Evolutionary conservation across 768 basidiomycete genomes (phyloP), one percentile per base, ranked within the genome.

Genomic region (Pholiota conissans): DNA sequence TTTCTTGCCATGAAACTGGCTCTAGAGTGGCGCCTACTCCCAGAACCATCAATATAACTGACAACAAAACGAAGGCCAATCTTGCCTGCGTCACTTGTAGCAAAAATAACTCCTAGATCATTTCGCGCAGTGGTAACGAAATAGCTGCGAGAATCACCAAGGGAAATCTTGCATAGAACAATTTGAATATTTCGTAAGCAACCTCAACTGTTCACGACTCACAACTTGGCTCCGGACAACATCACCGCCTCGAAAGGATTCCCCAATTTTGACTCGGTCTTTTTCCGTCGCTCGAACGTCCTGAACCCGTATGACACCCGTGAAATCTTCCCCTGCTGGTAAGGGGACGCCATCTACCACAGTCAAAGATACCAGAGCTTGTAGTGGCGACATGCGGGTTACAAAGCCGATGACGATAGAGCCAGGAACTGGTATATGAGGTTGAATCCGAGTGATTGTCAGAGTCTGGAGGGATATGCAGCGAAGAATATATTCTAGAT

Each of bases 191-290:
- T n/a, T 32, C 14, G 45, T 50, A 26, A 14, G 22, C 26, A 16
- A 5, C 26, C 22, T 26, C 0, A 18, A 22, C 20, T 10, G 10
- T n/a, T 39, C 22, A 49, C 11, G 20, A 78, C 88, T 69, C 69
- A 95, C 94, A 65, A 96, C 93, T 35, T 90, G 69, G 13, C 91
- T 93, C 58, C 88, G 84, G 29, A 97, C 89, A 49, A 95, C 90
- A 67, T 97, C 94, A 13, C 95, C 93, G 0, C 92, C 91, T 24
- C 94, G 81, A 71, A 96, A 97, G 66, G 93, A 96, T 64, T 94
- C 91, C 29, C 87, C 85, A 58, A 95, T 90, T 73, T 90, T 93
- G 57, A 95, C 84, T 64, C 85, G 86, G 74, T 95, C 93, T 64
- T 91, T 94, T 67, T 95, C 93, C 1, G 93, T 95, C 11, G 90